Base-by-base conservation (phyloP, 2,329 filamentous ascomycete species). In the Botrytis elliptica region DNA sequence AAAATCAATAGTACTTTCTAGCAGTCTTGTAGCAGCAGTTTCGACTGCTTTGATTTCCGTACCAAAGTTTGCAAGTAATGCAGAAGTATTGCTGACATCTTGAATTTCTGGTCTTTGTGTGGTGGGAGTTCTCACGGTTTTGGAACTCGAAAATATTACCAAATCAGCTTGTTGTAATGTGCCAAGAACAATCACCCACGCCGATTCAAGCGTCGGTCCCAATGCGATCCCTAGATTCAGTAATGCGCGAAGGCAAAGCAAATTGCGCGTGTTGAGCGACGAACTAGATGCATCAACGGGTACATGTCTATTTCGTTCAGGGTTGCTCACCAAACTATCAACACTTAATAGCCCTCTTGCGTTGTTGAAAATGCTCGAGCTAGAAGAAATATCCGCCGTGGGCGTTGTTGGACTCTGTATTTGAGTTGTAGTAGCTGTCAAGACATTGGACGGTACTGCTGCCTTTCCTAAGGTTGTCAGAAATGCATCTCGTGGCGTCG, bases 191-290 rank as follows among this genome's bases (percentile, higher is more conserved):
- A 99, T 98, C 1, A 90, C 91, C 93, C 97, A 99, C 0, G 95
- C 93, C 22, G 88, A 86, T 52, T 92, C 91, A 0, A 99, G 86
- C 0, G 94, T 97, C 4, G 96, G 94, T 0, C 96, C 96, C 1
- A 99, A 84, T 3, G 96, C 96, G 79, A 98, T 99, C 2, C 96
- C 96, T 5, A 99, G 84, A 78, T 99, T 99, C n/a, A 99, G 84
- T 25, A 99, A 86, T 44, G 96, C 96, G 79, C 97, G 87, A 62
- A 99, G 85, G 79, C 96, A 99, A 1, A 98, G 85, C 6, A 99
- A 85, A 79, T 99, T 98, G 12, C 96, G 89, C 4, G 94, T 95
- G 77, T 94, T 97, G 14, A 98, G 85, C 5, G 89, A 72, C 85
- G 84, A 0, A 82, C 78, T 74, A 73, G 82, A 80, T 42, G 83